These are phyloP conservation scores for Bromus sterilis DNA, from an alignment of 176 grass and related monocot species.

Conservation along the genomic window DNA sequence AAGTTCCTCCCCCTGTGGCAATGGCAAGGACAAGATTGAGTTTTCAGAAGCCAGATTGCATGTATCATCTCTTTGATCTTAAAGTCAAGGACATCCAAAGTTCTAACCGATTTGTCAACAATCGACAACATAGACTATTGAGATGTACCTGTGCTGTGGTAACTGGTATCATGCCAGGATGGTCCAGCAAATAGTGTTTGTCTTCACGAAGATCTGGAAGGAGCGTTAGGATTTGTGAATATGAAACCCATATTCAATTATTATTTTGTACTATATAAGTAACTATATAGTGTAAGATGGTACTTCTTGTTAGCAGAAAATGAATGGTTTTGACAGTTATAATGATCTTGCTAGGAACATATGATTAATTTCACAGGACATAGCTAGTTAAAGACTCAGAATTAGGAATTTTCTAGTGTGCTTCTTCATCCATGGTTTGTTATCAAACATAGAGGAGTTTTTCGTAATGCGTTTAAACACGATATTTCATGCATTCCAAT, in stretches of 20 bases:
- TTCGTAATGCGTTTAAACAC: not conserved
- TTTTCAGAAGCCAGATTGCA: not conserved
- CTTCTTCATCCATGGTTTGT: not conserved
- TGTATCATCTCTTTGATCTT: not conserved
- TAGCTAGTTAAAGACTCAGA: not conserved
- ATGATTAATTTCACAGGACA: not conserved
- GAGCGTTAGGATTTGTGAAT: slow-evolving; percentile 15
- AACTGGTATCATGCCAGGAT: slow-evolving; percentile 90
- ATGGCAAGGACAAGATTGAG: not conserved
- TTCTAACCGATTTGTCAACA: slow-evolving; percentile 1
- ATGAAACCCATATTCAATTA: not conserved
- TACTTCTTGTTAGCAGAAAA: not conserved
- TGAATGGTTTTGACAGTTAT: not conserved
- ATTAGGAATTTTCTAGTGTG: not conserved
- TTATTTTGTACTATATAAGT: not conserved
- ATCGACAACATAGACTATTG: not conserved
- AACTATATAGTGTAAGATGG: not conserved
- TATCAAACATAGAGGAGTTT: not conserved
- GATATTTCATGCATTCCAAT: not conserved
- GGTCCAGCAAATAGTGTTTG: slow-evolving; percentile 92
- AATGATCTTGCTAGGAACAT: not conserved
- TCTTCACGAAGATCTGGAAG: slow-evolving; percentile 96
- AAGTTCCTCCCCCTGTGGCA: slow-evolving; percentile 81
- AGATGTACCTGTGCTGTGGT: slow-evolving; percentile 74
- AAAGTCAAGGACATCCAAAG: not conserved